phyloP scores from a whole-genome alignment of 371 early-diverging fungal species.

The Lichtheimia hyalospora region DNA sequence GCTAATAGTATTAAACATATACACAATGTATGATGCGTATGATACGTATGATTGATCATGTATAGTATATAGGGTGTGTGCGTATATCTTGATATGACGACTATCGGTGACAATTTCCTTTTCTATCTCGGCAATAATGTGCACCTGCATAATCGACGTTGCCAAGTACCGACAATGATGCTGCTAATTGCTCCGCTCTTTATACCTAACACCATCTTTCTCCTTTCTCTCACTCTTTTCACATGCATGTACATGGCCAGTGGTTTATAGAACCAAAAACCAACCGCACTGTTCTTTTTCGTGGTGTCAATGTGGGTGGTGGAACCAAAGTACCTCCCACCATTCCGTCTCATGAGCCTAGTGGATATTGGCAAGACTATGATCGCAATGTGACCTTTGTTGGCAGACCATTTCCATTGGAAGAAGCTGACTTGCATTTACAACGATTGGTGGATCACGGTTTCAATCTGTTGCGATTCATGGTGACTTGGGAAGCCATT shows the following conservation, averaged over 20 bases:
- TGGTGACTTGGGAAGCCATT: slow-evolving; percentile 86
- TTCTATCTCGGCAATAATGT: too few relatives aligned
- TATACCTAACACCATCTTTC: not conserved
- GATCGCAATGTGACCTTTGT: slow-evolving; percentile 60
- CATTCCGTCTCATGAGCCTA: slow-evolving; percentile 46
- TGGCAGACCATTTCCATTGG: slow-evolving; percentile 78
- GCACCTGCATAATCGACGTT: too few relatives aligned
- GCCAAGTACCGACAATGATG: too few relatives aligned
- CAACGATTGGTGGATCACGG: slow-evolving; percentile 74
- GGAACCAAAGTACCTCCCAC: slow-evolving; percentile 61
- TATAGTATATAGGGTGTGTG: too few relatives aligned
- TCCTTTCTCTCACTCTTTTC: slow-evolving; percentile 1
- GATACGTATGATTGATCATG: too few relatives aligned
- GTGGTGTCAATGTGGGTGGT: slow-evolving; percentile 69
- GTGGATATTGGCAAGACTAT: slow-evolving; percentile 57
- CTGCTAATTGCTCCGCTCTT: not conserved
- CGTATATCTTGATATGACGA: too few relatives aligned
- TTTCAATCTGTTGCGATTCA: slow-evolving; percentile 74
- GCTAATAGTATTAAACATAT: too few relatives aligned
- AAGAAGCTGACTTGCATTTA: slow-evolving; percentile 85
- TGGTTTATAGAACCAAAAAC: slow-evolving; percentile 63
- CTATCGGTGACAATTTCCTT: too few relatives aligned
- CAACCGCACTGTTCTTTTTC: slow-evolving; percentile 55
- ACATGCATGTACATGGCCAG: slow-evolving; percentile 54
- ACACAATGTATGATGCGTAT: too few relatives aligned